Evolutionary conservation across 176 grass and related monocot species (phyloP), one percentile per base, ranked within the genome.

Genomic region (Bromus sterilis): DNA sequence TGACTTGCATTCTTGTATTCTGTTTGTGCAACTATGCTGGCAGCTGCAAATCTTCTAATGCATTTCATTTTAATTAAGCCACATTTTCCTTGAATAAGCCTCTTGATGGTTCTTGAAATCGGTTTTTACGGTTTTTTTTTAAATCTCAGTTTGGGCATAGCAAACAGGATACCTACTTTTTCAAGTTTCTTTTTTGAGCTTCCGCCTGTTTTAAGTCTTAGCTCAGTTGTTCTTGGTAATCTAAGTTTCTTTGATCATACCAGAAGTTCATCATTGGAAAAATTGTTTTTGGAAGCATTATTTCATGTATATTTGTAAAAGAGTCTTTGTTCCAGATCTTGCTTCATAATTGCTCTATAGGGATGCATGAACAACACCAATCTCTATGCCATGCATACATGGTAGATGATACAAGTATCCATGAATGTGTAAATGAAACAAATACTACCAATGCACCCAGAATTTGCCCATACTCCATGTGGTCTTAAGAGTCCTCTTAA

Each of bases 11-110:
- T 73, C 72, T 79, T 18, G 15, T 40, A 61, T 16, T 78, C 14
- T 78, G 13, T 72, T 29, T 51, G 7, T 23, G 40, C 30, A 21
- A 86, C 16, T 46, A 79, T 40, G 39, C 56, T 79, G 62, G 73
- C 76, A 82, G 39, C 39, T 82, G 44, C 41, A 80, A 32, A 42
- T 58, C 40, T 86, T 71, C 29, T 71, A 32, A 61, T 34, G 13
- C 8, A 72, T 74, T 82, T 57, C 66, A 57, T 42, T 51, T 30
- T 5, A 21, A 56, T 57, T 56, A 33, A 23, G 33, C 28, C 16
- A 67, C n/a, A 37, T 71, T 11, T 48, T 86, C 34, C 21, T 56
- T 39, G 31, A 80, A 31, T 86, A 46, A n/a, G n/a, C n/a, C n/a
- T n/a, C n/a, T n/a, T n/a, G n/a, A n/a, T n/a, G n/a, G n/a, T n/a